phyloP scores from a whole-genome alignment of 805 yeast genomes.

The Myxozyma vanderwaltii region DNA sequence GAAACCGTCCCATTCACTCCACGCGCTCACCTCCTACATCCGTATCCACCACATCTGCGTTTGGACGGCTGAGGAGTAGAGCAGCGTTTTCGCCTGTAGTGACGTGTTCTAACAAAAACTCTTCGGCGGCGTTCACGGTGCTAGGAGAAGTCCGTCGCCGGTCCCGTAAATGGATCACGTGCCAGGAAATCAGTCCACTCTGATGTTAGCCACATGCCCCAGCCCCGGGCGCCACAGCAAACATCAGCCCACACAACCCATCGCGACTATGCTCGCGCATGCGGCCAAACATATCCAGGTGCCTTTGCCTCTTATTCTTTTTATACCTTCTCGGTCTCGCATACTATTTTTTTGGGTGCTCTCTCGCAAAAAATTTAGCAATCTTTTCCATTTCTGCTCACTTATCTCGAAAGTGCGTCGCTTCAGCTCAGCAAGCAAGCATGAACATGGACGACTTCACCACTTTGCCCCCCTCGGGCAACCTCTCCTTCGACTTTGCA shows the following conservation, averaged over 20 bases:
- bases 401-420: not conserved
- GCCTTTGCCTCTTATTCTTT: not conserved
- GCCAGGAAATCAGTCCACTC: not conserved
- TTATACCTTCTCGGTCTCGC: not conserved
- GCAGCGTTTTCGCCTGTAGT: too few species aligned
- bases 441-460: conserved; percentile 23
- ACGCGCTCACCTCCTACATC: too few species aligned
- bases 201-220: not conserved
- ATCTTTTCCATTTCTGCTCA: too few species aligned
- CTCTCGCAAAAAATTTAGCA: too few species aligned
- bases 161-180: too few species aligned
- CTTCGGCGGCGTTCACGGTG: too few species aligned
- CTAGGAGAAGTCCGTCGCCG: too few species aligned
- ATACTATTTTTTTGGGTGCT: too few species aligned
- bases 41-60: too few species aligned
- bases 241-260: not conserved
- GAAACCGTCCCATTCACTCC: too few species aligned
- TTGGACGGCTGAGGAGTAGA: too few species aligned
- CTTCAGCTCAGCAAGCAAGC: not conserved
- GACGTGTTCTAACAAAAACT: too few species aligned
- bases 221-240: not conserved
- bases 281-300: not conserved
- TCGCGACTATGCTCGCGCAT: not conserved
- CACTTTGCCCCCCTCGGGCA: conserved; percentile 4
- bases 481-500: conserved; percentile 34